These are phyloP conservation scores for Biscogniauxia mediterranea DNA, from an alignment of 2,329 filamentous ascomycete genomes.

Conservation along the genomic window DNA sequence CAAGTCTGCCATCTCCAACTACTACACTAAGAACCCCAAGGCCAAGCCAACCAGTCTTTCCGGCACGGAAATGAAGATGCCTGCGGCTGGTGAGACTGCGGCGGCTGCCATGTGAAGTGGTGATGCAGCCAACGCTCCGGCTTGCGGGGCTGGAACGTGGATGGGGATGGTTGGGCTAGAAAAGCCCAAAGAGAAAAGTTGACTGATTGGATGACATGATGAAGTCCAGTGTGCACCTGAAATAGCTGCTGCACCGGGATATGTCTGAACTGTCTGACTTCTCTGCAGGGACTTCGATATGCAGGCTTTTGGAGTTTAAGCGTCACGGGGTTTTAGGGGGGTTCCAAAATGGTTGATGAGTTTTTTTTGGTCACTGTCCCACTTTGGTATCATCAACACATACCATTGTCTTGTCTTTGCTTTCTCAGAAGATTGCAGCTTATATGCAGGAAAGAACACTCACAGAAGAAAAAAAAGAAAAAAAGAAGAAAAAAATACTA, in stretches of 20 bases:
- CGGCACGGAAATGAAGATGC: conserved; percentile 68
- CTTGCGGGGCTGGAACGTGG: not conserved
- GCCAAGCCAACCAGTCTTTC: conserved; percentile 71
- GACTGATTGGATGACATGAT: not conserved
- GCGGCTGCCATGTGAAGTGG: conserved; percentile 19
- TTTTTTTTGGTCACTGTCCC: not conserved
- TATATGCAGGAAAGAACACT: not conserved
- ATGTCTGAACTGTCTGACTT: not conserved
- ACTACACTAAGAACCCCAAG: conserved; percentile 86
- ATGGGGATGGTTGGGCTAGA: not conserved
- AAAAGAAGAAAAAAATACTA: not conserved
- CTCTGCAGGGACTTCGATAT: not conserved
- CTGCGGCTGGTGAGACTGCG: conserved; percentile 48
- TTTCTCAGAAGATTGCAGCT: not conserved
- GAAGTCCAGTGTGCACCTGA: not conserved
- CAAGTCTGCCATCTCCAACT: conserved; percentile 87
- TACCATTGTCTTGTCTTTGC: not conserved
- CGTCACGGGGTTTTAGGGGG: not conserved
- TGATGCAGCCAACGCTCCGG: not conserved
- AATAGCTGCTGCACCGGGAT: not conserved
- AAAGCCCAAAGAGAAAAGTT: not conserved
- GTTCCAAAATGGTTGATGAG: not conserved
- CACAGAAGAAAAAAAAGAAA: not conserved
- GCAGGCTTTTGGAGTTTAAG: not conserved
- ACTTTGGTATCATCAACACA: not conserved